Percentiles rank a stretch among this genome's conserved stretches.
Conservation (phyloP, 371 early-diverging fungal species). For the Capillidium heterosporum region DNA sequence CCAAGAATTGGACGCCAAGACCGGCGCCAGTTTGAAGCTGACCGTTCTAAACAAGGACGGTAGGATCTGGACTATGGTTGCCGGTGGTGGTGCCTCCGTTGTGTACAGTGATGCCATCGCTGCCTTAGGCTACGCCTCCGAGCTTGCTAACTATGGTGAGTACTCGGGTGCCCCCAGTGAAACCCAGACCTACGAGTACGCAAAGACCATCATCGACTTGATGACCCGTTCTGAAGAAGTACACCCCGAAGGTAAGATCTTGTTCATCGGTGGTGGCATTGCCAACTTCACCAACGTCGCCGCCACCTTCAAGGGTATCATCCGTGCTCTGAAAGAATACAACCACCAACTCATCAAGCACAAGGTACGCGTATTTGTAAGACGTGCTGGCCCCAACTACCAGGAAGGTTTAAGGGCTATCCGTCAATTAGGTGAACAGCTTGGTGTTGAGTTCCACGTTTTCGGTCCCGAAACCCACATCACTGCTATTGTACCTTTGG, state of each 20-base stretch:
- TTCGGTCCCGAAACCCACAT: slow-evolving; percentile 96
- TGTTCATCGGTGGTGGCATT: slow-evolving; percentile 97
- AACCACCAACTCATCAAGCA: slow-evolving; percentile 67
- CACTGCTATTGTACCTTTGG: slow-evolving; percentile 87
- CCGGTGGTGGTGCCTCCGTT: slow-evolving; percentile 97
- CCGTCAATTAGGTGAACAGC: slow-evolving; percentile 77
- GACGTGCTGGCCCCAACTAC: slow-evolving; percentile 97
- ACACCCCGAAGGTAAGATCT: slow-evolving; percentile 78
- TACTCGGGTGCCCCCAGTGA: slow-evolving; percentile 97
- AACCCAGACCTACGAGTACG: slow-evolving; percentile 94
- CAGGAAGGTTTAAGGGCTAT: slow-evolving; percentile 94
- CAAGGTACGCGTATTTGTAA: slow-evolving; percentile 83
- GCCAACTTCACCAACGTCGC: slow-evolving; percentile 99
- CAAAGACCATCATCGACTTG: slow-evolving; percentile 90
- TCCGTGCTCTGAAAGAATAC: slow-evolving; percentile 84
- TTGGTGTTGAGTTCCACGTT: slow-evolving; percentile 86
- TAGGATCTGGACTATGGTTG: slow-evolving; percentile 98
- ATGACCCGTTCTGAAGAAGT: slow-evolving; percentile 73
- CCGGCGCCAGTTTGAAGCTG: slow-evolving; percentile 92
- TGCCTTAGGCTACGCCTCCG: slow-evolving; percentile 76
- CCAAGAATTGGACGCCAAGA: slow-evolving; percentile 92
- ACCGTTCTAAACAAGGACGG: slow-evolving; percentile 88
- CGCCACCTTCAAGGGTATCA: slow-evolving; percentile 95
- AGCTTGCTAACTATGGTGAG: slow-evolving; percentile 97
- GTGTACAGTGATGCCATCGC: slow-evolving; percentile 95